phyloP scores from a whole-genome alignment of 805 yeast species.

The Schwanniomyces sp. region DNA sequence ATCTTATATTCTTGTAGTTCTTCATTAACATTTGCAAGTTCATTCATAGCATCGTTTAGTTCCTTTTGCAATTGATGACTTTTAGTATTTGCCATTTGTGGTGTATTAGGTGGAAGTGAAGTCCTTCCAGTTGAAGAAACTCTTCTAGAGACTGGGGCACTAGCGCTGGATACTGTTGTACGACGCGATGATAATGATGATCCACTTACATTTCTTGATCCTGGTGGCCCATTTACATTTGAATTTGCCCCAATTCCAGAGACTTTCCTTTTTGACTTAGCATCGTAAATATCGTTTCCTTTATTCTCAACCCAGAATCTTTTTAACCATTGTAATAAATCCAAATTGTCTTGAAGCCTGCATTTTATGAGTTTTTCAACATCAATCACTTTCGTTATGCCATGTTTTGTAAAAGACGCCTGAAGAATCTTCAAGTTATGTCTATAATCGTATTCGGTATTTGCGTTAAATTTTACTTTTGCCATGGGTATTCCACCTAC shows the following conservation, averaged over 20 bases:
- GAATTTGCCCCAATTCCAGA: conserved; percentile 3
- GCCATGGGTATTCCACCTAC: conserved; percentile 79
- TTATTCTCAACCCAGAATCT: conserved; percentile 76
- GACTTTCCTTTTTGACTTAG: conserved; percentile 36
- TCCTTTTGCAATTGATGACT: conserved; percentile 28
- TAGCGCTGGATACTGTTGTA: conserved; percentile 7
- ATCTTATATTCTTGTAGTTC: conserved; percentile 59
- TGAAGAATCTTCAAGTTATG: conserved; percentile 86
- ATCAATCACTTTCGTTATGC: conserved; percentile 71
- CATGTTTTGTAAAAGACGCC: conserved; percentile 68
- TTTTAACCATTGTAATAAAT: conserved; percentile 90
- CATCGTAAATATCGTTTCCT: conserved; percentile 64
- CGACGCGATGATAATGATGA: conserved; percentile 6
- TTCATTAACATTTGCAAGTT: conserved; percentile 39
- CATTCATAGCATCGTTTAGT: conserved; percentile 42
- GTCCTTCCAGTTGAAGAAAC: conserved; percentile 12
- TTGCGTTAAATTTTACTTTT: conserved; percentile 66
- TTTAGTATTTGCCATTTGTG: conserved; percentile 7
- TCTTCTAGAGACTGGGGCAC: conserved; percentile 16
- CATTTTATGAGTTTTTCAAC: conserved; percentile 84
- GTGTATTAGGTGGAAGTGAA: conserved; percentile 5
- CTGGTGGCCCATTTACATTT: conserved; percentile 4
- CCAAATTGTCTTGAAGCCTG: conserved; percentile 89
- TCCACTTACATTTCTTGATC: conserved; percentile 7
- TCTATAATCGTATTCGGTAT: conserved; percentile 72